Conservation (phyloP, 768 basidiomycete genomes). For the Phaeotremella skinneri region DNA sequence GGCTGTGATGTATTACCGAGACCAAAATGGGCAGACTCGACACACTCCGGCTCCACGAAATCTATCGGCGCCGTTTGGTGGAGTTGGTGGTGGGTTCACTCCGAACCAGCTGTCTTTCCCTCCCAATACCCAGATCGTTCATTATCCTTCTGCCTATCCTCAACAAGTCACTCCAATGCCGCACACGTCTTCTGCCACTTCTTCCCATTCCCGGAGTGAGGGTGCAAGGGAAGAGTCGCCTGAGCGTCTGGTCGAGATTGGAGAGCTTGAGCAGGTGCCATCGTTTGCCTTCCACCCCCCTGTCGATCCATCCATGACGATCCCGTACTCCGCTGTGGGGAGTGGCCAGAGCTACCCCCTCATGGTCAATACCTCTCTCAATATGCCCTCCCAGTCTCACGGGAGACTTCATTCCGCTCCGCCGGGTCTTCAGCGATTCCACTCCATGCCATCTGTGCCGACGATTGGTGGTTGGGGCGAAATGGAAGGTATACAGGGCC, state of each 20-base stretch:
- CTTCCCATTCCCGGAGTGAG: background rate
- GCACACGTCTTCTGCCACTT: background rate
- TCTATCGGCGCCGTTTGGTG: slow-evolving; percentile 14
- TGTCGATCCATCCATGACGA: slow-evolving; percentile 12
- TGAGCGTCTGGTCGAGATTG: slow-evolving; percentile 29
- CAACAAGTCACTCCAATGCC: background rate
- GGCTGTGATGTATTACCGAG: slow-evolving; percentile 13
- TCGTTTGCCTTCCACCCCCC: slow-evolving; percentile 26
- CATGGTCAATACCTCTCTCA: slow-evolving; percentile 1
- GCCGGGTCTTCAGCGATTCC: slow-evolving; percentile 32
- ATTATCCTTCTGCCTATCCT: slow-evolving; percentile 23
- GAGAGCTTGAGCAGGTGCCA: slow-evolving; percentile 19
- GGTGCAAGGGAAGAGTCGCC: slow-evolving; percentile 9
- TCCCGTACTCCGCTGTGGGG: slow-evolving; percentile 24
- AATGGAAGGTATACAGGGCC: background rate
- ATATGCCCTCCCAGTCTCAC: background rate
- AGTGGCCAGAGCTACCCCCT: slow-evolving; percentile 13
- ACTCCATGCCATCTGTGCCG: slow-evolving; percentile 32
- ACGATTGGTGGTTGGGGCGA: slow-evolving; percentile 20
- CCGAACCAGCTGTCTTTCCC: slow-evolving; percentile 36
- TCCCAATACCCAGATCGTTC: slow-evolving; percentile 18
- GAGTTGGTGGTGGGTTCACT: slow-evolving; percentile 38
- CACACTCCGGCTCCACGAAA: background rate
- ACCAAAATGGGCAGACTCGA: background rate
- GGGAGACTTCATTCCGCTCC: slow-evolving; percentile 37